A percentile compares a stretch with the other conserved stretches of the same genome.
These are phyloP conservation scores for Bipolaris bicolor DNA, from an alignment of 2,329 filamentous ascomycete species.

Conservation along the genomic window DNA sequence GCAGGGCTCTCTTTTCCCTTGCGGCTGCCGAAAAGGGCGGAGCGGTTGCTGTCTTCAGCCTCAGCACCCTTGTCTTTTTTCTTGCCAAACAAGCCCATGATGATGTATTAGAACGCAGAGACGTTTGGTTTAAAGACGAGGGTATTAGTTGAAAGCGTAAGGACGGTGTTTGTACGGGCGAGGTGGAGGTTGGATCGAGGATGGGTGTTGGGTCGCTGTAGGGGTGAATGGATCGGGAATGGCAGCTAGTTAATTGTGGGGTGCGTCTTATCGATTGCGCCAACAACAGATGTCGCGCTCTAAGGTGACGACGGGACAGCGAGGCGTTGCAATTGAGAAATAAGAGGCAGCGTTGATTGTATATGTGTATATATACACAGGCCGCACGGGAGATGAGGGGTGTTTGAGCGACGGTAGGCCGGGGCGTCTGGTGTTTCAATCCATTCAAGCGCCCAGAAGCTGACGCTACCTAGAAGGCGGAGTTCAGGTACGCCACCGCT, in stretches of 20 bases:
- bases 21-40: conserved; percentile 64
- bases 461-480: conserved; percentile 26
- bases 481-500: conserved; percentile 18
- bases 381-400: conserved; percentile 14
- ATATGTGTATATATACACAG: conserved; percentile 18
- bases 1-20: conserved; percentile 59
- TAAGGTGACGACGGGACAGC: neutral
- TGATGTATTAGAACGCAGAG: conserved; percentile 10
- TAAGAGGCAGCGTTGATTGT: conserved; percentile 2
- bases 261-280: conserved; percentile 22
- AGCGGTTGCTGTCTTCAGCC: conserved; percentile 61
- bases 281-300: neutral
- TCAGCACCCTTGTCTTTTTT: conserved; percentile 60
- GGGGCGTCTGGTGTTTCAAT: conserved; percentile 34
- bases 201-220: neutral
- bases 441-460: conserved; percentile 24
- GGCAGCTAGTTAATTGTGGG: conserved; percentile 24
- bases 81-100: conserved; percentile 59
- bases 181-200: neutral
- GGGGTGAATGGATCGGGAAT: conserved; percentile 4
- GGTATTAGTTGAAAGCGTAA: neutral
- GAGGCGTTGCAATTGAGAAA: neutral
- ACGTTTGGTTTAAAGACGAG: neutral
- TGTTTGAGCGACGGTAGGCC: conserved; percentile 28
- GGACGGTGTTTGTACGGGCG: conserved; percentile 1